A percentile compares a stretch with the other conserved stretches of the same genome.
These are phyloP conservation scores for Gossypium sturtianum DNA, from an alignment of 345 rosid species.

Conservation along the genomic window DNA sequence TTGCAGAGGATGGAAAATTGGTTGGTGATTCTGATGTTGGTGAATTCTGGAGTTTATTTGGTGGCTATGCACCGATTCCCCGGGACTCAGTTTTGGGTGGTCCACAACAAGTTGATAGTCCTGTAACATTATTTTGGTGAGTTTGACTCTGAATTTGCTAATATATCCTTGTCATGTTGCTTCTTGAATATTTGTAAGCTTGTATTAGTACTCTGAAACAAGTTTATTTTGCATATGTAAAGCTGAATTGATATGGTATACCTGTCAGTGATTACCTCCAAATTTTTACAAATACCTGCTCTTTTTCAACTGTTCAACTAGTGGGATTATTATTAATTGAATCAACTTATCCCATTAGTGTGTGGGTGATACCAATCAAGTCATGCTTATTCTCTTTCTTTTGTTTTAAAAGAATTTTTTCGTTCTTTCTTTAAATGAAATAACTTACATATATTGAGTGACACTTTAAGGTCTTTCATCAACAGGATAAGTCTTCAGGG, in stretches of 20 bases:
- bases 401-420: neutral
- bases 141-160: conserved; percentile 8
- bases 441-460: conserved; percentile 9
- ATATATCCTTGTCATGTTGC: neutral
- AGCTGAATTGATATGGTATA: neutral
- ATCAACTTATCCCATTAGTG: neutral
- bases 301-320: neutral
- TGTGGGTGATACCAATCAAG: neutral
- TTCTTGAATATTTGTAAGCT: neutral
- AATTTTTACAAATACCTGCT: neutral
- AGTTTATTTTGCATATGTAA: neutral
- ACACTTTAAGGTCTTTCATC: neutral
- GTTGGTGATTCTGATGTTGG: conserved; percentile 81
- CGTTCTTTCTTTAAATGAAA: neutral
- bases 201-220: neutral
- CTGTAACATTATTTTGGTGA: conserved; percentile 56
- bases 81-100: conserved; percentile 38
- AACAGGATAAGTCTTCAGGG: conserved; percentile 64
- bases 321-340: neutral
- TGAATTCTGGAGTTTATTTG: conserved; percentile 91
- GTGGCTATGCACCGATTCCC: conserved; percentile 94
- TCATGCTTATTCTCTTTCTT: neutral
- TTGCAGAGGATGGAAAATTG: conserved; percentile 84
- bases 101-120: conserved; percentile 30
- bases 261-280: neutral